Percentiles rank a stretch among this genome's conserved stretches.
phyloP scores from a whole-genome alignment of 768 basidiomycete genomes.

The Mycena vitilis region DNA sequence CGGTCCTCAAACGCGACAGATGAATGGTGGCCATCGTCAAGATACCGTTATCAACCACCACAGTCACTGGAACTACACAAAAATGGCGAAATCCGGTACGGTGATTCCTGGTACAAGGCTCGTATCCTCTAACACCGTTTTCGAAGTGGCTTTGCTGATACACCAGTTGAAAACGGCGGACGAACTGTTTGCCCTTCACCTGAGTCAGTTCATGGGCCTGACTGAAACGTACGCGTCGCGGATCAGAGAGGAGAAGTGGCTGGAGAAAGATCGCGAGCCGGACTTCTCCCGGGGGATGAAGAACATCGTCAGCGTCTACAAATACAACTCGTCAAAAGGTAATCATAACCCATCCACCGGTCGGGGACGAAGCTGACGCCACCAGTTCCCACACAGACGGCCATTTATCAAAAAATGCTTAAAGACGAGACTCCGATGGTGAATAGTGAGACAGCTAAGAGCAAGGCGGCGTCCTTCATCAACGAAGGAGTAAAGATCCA shows the following conservation, averaged over 20 bases:
- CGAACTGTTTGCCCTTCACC: background rate
- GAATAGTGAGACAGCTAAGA: too few relatives aligned
- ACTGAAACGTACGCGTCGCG: background rate
- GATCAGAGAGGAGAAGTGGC: background rate
- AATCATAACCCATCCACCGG: background rate
- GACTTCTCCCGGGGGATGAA: background rate
- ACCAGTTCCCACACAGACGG: background rate
- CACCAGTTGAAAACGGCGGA: background rate
- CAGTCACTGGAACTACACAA: slow-evolving; percentile 39
- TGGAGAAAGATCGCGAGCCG: background rate
- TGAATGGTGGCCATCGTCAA: slow-evolving; percentile 38
- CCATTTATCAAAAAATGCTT: slow-evolving; percentile 8
- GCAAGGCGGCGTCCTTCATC: background rate
- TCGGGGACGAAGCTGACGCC: background rate
- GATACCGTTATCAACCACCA: slow-evolving; percentile 38
- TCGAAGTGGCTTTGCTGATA: background rate
- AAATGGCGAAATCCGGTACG: slow-evolving; percentile 6
- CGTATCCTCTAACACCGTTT: background rate
- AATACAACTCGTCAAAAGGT: background rate
- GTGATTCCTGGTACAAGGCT: background rate
- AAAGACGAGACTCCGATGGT: slow-evolving; percentile 13
- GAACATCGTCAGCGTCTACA: background rate
- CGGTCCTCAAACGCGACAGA: slow-evolving; percentile 35
- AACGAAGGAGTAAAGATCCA: slow-evolving; percentile 5
- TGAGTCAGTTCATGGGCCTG: background rate